These are phyloP conservation scores for Candida smagusa DNA, from an alignment of 1,139 yeast genomes.

Conservation along the genomic window DNA sequence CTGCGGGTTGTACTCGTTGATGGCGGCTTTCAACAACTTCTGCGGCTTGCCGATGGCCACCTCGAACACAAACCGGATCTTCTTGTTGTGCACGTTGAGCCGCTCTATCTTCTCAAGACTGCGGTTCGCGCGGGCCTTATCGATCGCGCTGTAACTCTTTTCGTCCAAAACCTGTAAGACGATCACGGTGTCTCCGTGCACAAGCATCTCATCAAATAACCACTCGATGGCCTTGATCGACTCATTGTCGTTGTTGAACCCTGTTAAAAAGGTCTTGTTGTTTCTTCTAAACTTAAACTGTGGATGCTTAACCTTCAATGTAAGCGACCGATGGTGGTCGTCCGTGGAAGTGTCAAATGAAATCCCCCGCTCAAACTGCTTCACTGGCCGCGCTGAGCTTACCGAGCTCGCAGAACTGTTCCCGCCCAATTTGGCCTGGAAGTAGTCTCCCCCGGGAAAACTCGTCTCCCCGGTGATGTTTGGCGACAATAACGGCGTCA, in stretches of 20 bases:
- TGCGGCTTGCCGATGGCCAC: constrained; percentile 62
- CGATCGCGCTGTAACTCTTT: constrained; percentile 25
- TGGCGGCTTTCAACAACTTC: constrained; percentile 50
- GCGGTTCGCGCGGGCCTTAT: constrained; percentile 30
- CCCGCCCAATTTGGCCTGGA: constrained; percentile 9
- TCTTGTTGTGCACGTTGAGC: constrained; percentile 46
- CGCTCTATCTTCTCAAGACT: constrained; percentile 40
- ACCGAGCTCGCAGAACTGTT: constrained; percentile 5
- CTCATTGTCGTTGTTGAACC: constrained; percentile 56
- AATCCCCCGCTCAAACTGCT: constrained; percentile 32
- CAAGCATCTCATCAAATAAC: constrained; percentile 61
- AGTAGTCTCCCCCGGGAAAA: constrained; percentile 9
- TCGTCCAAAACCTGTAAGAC: constrained; percentile 59
- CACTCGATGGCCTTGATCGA: constrained; percentile 61
- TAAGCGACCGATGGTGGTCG: constrained; percentile 43
- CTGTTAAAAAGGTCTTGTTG: constrained; percentile 61
- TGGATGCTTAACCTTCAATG: constrained; percentile 54
- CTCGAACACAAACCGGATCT: constrained; percentile 56
- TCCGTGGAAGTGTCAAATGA: constrained; percentile 50
- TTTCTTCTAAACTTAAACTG: constrained; percentile 53
- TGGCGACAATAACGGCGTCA: constrained; percentile 16
- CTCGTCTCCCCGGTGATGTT: constrained; percentile 13
- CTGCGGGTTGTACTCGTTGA: constrained; percentile 61
- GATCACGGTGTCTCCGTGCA: constrained; percentile 63
- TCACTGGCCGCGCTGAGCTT: constrained; percentile 1